Base-by-base conservation (phyloP, 1,139 yeast genomes). In the Taphrina deformans region DNA sequence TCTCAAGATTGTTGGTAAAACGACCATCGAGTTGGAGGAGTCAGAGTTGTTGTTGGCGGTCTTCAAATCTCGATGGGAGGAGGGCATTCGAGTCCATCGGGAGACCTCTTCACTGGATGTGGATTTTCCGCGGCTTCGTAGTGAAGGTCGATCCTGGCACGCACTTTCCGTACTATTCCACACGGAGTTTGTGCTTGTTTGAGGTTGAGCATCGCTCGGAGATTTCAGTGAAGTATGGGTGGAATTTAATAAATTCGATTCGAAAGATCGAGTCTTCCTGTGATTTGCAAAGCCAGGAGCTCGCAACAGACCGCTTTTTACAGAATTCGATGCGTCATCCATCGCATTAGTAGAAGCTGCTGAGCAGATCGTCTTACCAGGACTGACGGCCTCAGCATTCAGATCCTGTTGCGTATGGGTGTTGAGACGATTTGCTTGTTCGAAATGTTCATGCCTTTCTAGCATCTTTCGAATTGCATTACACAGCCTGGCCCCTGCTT, bases 231-330 rank as follows among this genome's bases (percentile, higher is more conserved):
- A 31, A 12, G 12, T 38, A n/a, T 38, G n/a, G 2, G 41, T 38
- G 3, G 41, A 18, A 38, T 18, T 38, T 10, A 38, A 5, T 53
- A 75, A 76, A 1, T 68, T 53, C n/a, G 66, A 70, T 27, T 26
- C 70, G 51, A 46, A 69, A 69, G 62, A 70, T 60, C 62, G 67
- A 69, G 62, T 71, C 70, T 41, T 71, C 71, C 21, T 69, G 65
- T 16, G 72, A 68, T 4, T 70, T 66, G 44, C 67, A 68, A 31
- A 38, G 51, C 31, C 51, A 45, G 31, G 27, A 21, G 7, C 14
- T 45, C 29, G 51, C 21, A 14, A 45, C 16, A 27, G 12, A 45
- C 16, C 14, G 24, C 2, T 10, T 3, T 3, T n/a, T n/a, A n/a
- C n/a, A n/a, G n/a, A n/a, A 21, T 2, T 4, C 24, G 24, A 16